These are phyloP conservation scores for Mrakia blollopis DNA, from an alignment of 768 basidiomycete genomes.

Conservation along the genomic window DNA sequence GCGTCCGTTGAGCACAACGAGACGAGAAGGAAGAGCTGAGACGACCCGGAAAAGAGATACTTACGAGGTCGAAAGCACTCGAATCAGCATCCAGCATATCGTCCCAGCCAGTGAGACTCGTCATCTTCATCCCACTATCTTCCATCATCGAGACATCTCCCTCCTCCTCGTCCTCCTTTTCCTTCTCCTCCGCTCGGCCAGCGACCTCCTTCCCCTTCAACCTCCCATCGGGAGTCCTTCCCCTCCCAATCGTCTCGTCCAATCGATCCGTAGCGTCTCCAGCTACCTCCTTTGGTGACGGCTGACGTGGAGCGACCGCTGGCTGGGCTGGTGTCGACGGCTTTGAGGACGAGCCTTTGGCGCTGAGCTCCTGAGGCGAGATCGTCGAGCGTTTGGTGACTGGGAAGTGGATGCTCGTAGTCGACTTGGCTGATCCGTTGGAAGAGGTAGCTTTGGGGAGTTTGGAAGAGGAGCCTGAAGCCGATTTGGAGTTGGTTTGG, in stretches of 20 bases:
- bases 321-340: not conserved
- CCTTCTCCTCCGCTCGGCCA: not conserved
- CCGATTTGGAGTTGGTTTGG: not conserved
- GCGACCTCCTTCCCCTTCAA: not conserved
- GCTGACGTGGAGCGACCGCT: not conserved
- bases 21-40: not conserved
- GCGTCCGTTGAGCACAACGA: not conserved
- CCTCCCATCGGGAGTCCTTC: not conserved
- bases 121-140: not conserved
- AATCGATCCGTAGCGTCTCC: not conserved
- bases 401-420: not conserved
- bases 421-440: slow-evolving; percentile 1
- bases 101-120: not conserved
- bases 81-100: not conserved
- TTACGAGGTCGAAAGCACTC: not conserved
- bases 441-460: not conserved
- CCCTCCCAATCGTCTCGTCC: not conserved
- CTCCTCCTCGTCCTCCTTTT: not conserved
- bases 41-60: not conserved
- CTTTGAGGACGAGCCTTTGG: not conserved
- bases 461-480: not conserved
- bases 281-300: not conserved
- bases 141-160: not conserved
- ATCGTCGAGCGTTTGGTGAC: slow-evolving; percentile 1
- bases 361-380: not conserved